Evolutionary conservation across 176 grass and related monocot species (phyloP), one percentile per base, ranked within the genome.

Genomic region (Puccinellia tenuiflora): DNA sequence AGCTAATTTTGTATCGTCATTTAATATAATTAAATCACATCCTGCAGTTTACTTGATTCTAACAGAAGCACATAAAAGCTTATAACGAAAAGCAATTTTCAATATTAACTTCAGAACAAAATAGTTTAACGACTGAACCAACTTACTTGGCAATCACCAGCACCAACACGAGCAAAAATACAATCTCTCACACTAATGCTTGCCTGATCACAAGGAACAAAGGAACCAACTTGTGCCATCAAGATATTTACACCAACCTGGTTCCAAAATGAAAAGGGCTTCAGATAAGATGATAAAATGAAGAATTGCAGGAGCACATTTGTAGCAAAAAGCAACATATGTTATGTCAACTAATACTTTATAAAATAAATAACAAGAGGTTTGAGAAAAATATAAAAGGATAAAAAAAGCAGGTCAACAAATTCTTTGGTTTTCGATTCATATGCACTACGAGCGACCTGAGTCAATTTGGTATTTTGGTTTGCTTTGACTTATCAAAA

Each of bases 151-250:
- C 95, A 98, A 91, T 98, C 95, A 64, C 95, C 95, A 82, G 95
- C 95, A n/a, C 95, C 95, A 86, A 98, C 92, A 88, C 95, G 95
- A 73, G 95, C 90, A 95, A 98, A 98, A 83, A 98, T 98, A 83
- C 95, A 93, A 89, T 98, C 95, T 68, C 95, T 90, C 71, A 98
- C 85, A 76, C 92, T 98, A 80, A 98, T 51, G 61, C 86, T 98
- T 79, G 95, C 95, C 42, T 83, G 75, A 77, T 98, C 86, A 17
- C 92, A 98, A 65, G 95, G 95, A 91, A 98, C 81, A 80, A 94
- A 98, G 61, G 92, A 95, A 77, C 95, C 95, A 79, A 94, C 79
- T 94, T 98, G 95, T 67, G 95, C 95, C 95, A 98, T 98, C 84
- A 98, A 84, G 61, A 95, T 80, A 55, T 94, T 94, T 61, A 95